Evolutionary conservation across 2,329 filamentous ascomycete species (phyloP), one percentile per base, ranked within the genome.

Genomic region (Monilinia fructicola): DNA sequence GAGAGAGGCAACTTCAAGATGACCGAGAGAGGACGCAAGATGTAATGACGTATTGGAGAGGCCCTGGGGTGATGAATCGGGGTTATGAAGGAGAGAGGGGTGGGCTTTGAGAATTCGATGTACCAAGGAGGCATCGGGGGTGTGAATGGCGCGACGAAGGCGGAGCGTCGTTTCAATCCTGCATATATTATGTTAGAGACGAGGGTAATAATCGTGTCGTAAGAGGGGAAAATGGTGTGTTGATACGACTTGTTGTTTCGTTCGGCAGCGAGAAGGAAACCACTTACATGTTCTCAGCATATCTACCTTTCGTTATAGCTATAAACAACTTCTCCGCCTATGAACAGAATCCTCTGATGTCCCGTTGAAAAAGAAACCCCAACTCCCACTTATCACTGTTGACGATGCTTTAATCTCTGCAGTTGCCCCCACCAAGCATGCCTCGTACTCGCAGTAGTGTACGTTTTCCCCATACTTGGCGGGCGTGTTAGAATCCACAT

Each of bases 31-130:
- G 14, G 90, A 90, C 54, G 92, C 91, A 2, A 96, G 84, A 77
- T 96, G 92, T 50, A 97, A 84, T 70, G 87, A 92, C 2, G 92
- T 94, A 79, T 96, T 95, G 77, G 90, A 90, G 71, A 91, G 87
- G 60, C 85, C 86, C 11, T 78, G 74, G 26, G 73, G 71, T 4
- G 87, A 85, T 72, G 86, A 85, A 77, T 96, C 91, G 2, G 92
- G 91, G 75, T 96, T 96, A 74, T 89, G 88, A 38, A 96, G 82
- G 69, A 90, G 85, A 23, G 80, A 76, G 0, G 90, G 90, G 74
- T 94, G 87, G 67, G 88, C 88, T 70, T 83, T 85, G 71, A 96
- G 82, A 76, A 96, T 93, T 76, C 92, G 90, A 72, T 84, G 80
- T 72, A 93, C 89, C 70, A 96, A 89, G 66, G 87, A 80, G 63